A percentile compares a stretch with the other conserved stretches of the same genome.
These are phyloP conservation scores for Elongisporangium undulatum DNA, from an alignment of 352 stramenopile species.

Conservation along the genomic window DNA sequence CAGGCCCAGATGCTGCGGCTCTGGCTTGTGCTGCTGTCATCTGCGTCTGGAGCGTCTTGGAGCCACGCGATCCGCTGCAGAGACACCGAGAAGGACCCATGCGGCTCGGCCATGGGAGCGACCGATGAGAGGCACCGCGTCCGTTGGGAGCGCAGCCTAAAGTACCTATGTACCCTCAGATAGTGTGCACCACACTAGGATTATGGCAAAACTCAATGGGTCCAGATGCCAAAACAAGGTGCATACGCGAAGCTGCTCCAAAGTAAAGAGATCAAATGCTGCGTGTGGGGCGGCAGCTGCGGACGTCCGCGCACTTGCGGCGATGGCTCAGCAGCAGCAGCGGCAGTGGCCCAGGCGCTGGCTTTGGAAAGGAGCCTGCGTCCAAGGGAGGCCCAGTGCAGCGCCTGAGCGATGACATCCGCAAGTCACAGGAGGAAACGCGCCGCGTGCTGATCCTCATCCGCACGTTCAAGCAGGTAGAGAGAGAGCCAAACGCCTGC, in stretches of 20 bases:
- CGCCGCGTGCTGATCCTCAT: constrained; percentile 78
- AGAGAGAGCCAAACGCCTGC: too few species aligned
- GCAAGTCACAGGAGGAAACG: constrained; percentile 83
- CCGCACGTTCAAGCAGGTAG: constrained; percentile 83
- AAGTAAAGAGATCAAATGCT: constrained; percentile 23
- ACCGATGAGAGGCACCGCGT: not conserved
- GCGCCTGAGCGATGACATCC: constrained; percentile 71
- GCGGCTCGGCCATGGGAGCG: constrained; percentile 1
- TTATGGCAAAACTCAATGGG: too few species aligned
- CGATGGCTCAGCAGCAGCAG: constrained; percentile 5
- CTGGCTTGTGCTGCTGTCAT: not conserved
- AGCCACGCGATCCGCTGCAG: constrained; percentile 28
- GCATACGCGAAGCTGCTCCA: not conserved
- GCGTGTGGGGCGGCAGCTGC: not conserved
- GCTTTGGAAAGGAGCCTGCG: not conserved
- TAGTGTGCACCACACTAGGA: not conserved
- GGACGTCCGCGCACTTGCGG: not conserved
- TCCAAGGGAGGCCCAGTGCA: constrained; percentile 24
- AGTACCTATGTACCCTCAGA: not conserved
- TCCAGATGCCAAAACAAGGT: not conserved
- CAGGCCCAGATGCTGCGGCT: constrained; percentile 23
- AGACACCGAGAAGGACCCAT: constrained; percentile 32
- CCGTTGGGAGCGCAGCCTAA: not conserved
- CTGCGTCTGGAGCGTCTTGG: not conserved
- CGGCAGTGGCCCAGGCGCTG: not conserved